Evolutionary conservation across 108 stramenopile genomes (phyloP), one percentile per base, ranked within the genome.

Genomic region (Aurantiochytrium sp.): DNA sequence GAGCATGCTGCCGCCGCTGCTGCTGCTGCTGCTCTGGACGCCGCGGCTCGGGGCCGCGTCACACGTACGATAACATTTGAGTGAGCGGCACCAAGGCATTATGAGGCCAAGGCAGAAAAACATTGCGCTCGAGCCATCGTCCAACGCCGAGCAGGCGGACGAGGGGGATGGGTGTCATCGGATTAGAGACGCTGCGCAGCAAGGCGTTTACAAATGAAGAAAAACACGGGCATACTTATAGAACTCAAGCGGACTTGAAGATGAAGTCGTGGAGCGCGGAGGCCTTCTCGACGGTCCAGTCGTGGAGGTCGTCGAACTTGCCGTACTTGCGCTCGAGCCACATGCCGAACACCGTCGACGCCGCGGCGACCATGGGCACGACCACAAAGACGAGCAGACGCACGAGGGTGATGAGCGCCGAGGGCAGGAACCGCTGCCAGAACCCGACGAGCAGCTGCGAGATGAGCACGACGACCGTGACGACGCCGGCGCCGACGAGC

Each of bases 251-350:
- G 32, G 59, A 65, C 59, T 65, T 65, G 59, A 65, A 65, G 4
- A 65, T 15, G 34, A 65, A 65, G 59, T 65, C 34, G 24, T 65
- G 59, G 19, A 65, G 32, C 59, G 8, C 32, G 34, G 59, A 15
- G 10, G 59, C 1, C 59, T 65, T 65, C 59, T 65, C 59, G 10
- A 65, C 24, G 34, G 34, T 34, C 42, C 45, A 81, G 73, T 81
- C 73, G 39, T 81, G 73, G 2, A 81, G 73, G 12, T 81, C 73
- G 45, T 81, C 73, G 73, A 48, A 81, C 30, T 81, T 81, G 39
- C 10, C 73, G 39, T 81, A 81, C 73, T 48, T 41, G 42, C 73
- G 39, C 73, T 81, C 73, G 45, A 81, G 73, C 73, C 73, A 81
- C 73, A 81, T 81, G 12, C 73, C 73, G 32, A 81, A 81, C 17